These are phyloP conservation scores for Arabidopsis hybrid DNA, from an alignment of 441 rosid genomes.

Conservation along the genomic window DNA sequence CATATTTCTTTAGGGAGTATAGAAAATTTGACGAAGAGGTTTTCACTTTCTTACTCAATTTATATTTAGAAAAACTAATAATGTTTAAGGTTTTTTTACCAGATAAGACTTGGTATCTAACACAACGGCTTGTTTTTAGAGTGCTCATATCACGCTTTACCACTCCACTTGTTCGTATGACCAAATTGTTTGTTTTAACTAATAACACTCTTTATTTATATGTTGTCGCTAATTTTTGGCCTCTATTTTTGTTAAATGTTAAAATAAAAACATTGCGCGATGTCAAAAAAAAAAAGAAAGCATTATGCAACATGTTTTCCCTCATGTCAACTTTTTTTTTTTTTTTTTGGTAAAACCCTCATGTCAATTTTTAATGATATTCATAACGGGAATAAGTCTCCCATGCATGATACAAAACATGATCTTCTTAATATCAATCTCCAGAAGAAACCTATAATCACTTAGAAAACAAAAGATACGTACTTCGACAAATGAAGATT, in stretches of 20 bases:
- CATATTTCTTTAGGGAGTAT: not conserved
- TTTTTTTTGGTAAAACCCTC: too few relatives aligned
- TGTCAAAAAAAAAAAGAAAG: not conserved
- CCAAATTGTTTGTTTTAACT: conserved; percentile 33
- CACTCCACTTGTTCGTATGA: conserved; percentile 19
- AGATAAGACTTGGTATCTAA: conserved; percentile 31
- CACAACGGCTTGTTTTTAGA: conserved; percentile 15
- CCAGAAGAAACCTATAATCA: too few relatives aligned
- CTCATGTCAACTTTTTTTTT: too few relatives aligned
- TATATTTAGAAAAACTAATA: not conserved
- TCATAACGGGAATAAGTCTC: not conserved
- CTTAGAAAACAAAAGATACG: too few relatives aligned
- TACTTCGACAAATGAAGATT: too few relatives aligned
- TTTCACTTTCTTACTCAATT: conserved; percentile 21
- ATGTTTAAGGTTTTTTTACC: not conserved
- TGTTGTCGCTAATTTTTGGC: not conserved
- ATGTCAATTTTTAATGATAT: not conserved
- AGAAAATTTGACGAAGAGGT: not conserved
- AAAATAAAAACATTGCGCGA: not conserved
- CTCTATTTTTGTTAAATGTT: not conserved
- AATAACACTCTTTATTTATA: conserved; percentile 25
- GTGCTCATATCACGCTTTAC: conserved; percentile 36
- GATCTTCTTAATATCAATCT: too few relatives aligned
- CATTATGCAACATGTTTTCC: not conserved
- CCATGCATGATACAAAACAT: too few relatives aligned